These are phyloP conservation scores for Claviceps monticola DNA, from an alignment of 2,329 filamentous ascomycete species.

Conservation along the genomic window DNA sequence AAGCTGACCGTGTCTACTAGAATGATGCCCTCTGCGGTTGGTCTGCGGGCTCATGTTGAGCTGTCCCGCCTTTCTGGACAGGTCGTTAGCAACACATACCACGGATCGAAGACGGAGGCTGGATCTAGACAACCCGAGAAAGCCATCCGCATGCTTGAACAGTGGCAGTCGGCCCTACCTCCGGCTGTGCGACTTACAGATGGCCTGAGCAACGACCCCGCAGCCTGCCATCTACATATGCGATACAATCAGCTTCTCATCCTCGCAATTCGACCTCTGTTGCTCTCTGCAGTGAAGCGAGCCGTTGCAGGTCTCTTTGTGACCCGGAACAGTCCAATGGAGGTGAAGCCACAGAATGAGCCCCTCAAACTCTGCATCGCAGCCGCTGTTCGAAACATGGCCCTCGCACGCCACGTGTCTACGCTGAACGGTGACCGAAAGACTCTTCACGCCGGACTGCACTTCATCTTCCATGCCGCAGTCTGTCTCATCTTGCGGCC, in stretches of 20 bases:
- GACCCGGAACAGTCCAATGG: slow-evolving; percentile 12
- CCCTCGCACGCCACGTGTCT: slow-evolving; percentile 27
- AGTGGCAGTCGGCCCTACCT: slow-evolving; percentile 27
- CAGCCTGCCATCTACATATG: slow-evolving; percentile 34
- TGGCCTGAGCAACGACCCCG: slow-evolving; percentile 25
- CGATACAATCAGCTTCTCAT: slow-evolving; percentile 36
- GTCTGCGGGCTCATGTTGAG: slow-evolving; percentile 31
- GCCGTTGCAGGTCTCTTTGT: slow-evolving; percentile 28
- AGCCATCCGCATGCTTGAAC: slow-evolving; percentile 26
- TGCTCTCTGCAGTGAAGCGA: slow-evolving; percentile 33
- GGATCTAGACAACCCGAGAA: slow-evolving; percentile 21
- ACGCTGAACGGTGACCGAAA: slow-evolving; percentile 23
- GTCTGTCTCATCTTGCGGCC: slow-evolving; percentile 32
- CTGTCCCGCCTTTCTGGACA: slow-evolving; percentile 33
- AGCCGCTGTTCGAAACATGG: slow-evolving; percentile 32
- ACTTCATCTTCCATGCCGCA: slow-evolving; percentile 37
- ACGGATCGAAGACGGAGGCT: slow-evolving; percentile 15
- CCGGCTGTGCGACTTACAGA: slow-evolving; percentile 23
- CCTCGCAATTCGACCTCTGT: slow-evolving; percentile 31
- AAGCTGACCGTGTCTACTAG: slow-evolving; percentile 12
- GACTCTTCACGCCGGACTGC: slow-evolving; percentile 30
- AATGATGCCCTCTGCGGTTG: slow-evolving; percentile 27
- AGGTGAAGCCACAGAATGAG: slow-evolving; percentile 11
- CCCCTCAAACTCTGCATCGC: slow-evolving; percentile 26
- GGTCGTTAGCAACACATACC: slow-evolving; percentile 33